A percentile compares a stretch with the other conserved stretches of the same genome.
These are phyloP conservation scores for Tarenaya hassleriana DNA, from an alignment of 345 rosid species.

Conservation along the genomic window DNA sequence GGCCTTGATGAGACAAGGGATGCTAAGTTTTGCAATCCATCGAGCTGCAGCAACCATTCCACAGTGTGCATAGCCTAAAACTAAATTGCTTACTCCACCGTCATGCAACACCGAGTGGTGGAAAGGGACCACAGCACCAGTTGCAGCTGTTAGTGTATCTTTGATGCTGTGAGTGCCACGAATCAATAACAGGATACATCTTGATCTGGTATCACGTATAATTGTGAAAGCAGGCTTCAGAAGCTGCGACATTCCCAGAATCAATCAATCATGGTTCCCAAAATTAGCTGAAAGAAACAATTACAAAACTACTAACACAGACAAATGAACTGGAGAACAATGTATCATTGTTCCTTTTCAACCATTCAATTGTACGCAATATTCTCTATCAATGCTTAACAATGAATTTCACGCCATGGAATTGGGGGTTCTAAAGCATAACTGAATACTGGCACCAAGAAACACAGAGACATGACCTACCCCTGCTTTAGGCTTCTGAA, in stretches of 20 bases:
- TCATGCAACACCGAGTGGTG: constrained; percentile 93
- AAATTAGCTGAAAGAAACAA: no score
- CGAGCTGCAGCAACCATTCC: constrained; percentile 99
- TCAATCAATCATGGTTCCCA: constrained; percentile 6
- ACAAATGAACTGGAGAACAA: no score
- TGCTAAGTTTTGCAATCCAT: constrained; percentile 90
- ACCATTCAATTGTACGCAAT: constrained; percentile 7
- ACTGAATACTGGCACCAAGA: not conserved
- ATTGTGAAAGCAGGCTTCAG: constrained; percentile 95
- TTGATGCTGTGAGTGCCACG: constrained; percentile 96
- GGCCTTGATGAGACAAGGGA: constrained; percentile 69
- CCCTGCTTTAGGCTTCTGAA: constrained; percentile 97
- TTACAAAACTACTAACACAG: no score
- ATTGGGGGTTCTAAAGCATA: not conserved
- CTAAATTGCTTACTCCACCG: constrained; percentile 90
- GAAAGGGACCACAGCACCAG: constrained; percentile 97
- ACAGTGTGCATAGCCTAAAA: constrained; percentile 95
- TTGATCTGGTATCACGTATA: constrained; percentile 57
- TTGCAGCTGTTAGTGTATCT: constrained; percentile 94
- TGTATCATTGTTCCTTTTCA: no score
- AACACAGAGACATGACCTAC: constrained; percentile 36
- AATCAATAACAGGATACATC: constrained; percentile 69
- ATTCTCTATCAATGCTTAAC: not conserved
- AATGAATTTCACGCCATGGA: not conserved
- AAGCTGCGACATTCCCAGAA: constrained; percentile 45